Percentiles rank a stretch among this genome's conserved stretches.
Evolutionary conservation across 768 basidiomycete species (phyloP).

Genomic region (Boletus bicolor): DNA sequence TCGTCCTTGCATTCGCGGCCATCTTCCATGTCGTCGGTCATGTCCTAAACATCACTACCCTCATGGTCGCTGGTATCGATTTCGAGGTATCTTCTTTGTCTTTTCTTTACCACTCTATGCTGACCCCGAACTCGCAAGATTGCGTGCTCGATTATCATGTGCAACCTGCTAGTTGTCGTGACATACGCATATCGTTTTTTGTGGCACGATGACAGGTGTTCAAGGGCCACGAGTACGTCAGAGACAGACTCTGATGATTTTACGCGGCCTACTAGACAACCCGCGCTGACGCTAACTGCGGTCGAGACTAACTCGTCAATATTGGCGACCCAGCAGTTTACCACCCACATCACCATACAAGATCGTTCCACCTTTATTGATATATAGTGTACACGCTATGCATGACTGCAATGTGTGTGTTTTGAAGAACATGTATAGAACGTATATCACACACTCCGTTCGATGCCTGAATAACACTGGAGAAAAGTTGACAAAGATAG

Average conservation of each 20-base stretch:
- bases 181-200: constrained; percentile 14
- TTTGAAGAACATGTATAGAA: background rate
- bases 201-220: background rate
- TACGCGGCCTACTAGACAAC: background rate
- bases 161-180: constrained; percentile 17
- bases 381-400: background rate
- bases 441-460: background rate
- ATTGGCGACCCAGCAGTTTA: background rate
- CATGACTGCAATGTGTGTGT: background rate
- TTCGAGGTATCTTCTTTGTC: constrained; percentile 1
- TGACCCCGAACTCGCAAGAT: background rate
- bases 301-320: background rate
- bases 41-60: background rate
- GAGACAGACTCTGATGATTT: constrained; percentile 8
- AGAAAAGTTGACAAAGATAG: background rate
- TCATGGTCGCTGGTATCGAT: constrained; percentile 1
- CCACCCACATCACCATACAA: background rate
- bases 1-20: constrained; percentile 11
- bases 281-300: background rate
- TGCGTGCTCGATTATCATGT: constrained; percentile 10
- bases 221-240: background rate
- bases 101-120: background rate
- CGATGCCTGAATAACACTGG: background rate
- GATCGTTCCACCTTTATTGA: background rate
- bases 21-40: constrained; percentile 6